These are phyloP conservation scores for Didymella lethalis DNA, from an alignment of 2,329 filamentous ascomycete genomes.

Conservation along the genomic window DNA sequence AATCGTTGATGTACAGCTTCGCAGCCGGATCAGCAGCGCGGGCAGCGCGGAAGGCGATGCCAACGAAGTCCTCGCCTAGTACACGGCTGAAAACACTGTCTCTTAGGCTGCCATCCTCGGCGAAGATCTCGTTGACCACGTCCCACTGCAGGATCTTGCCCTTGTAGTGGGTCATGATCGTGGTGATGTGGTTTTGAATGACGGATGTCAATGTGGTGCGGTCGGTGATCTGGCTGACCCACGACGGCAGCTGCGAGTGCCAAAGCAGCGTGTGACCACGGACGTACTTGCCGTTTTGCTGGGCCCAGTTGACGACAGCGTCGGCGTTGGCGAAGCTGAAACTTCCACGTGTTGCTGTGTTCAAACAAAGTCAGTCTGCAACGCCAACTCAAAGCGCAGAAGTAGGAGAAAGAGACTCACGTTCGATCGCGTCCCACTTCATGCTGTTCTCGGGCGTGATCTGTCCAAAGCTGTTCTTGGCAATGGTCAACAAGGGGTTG, in stretches of 20 bases:
- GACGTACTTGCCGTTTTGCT: background rate
- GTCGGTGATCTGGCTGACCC: background rate
- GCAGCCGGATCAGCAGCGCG: background rate
- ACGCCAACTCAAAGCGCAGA: background rate
- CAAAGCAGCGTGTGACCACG: background rate
- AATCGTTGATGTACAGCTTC: background rate
- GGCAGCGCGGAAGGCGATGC: background rate
- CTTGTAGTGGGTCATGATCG: background rate
- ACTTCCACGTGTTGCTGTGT: background rate
- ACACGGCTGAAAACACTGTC: background rate
- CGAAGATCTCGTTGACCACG: background rate
- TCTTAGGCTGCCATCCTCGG: background rate
- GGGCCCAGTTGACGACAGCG: background rate
- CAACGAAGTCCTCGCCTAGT: background rate
- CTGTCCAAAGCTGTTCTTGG: background rate
- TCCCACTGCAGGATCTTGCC: background rate
- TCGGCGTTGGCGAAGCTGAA: background rate
- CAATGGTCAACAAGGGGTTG: background rate
- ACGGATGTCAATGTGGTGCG: background rate
- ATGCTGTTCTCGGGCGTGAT: conserved; percentile 1
- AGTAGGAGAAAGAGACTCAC: background rate
- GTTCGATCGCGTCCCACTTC: background rate
- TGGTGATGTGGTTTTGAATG: background rate
- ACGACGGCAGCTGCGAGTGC: background rate
- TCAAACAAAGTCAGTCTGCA: background rate